Base-by-base conservation (phyloP, 208 protist genomes). In the Paratrypanosoma confusum region DNA sequence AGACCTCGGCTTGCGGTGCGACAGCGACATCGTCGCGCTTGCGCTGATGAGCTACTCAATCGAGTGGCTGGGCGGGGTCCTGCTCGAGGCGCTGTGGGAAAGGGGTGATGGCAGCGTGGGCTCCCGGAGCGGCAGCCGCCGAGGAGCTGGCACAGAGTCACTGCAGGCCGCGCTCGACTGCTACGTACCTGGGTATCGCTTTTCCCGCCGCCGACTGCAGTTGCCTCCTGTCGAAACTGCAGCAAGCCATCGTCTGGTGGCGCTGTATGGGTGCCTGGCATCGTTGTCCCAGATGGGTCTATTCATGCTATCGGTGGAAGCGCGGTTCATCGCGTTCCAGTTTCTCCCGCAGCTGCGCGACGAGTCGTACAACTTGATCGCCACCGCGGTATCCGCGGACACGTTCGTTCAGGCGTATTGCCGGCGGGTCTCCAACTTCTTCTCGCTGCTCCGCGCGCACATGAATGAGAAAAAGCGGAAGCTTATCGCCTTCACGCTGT, bases 281-380 rank as follows among this genome's bases (percentile, higher is more conserved):
- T 75, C 77, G 4, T 52, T 91, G n/a, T 68, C 81, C 11, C 81
- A 91, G 54, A 71, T 64, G 0, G 65, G 65, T 24, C 67, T 91
- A n/a, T 86, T 91, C 55, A 75, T 71, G 50, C 56, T 91, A 1
- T 83, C 76, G 16, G 52, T 86, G 3, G 78, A 91, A 49, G 64
- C 75, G 1, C 82, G 82, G 20, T 91, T 86, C 50, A 37, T 58
- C 23, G 74, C 78, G 1, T 88, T 91, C 59, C 53, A 61, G 14
- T 91, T 71, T 40, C 54, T 91, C n/a, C 82, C 82, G 18, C 82
- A 91, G 65, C 68, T 91, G 31, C 71, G 82, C 20, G 82, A 87
- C 41, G 75, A 86, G 41, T 88, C 75, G 5, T 91, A 88, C 52
- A 75, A 81, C 35, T 48, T 78, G 25, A 67, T 83, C 7, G 78